These are phyloP conservation scores for Microsporum canis DNA, from an alignment of 2,329 filamentous ascomycete genomes.

Conservation along the genomic window DNA sequence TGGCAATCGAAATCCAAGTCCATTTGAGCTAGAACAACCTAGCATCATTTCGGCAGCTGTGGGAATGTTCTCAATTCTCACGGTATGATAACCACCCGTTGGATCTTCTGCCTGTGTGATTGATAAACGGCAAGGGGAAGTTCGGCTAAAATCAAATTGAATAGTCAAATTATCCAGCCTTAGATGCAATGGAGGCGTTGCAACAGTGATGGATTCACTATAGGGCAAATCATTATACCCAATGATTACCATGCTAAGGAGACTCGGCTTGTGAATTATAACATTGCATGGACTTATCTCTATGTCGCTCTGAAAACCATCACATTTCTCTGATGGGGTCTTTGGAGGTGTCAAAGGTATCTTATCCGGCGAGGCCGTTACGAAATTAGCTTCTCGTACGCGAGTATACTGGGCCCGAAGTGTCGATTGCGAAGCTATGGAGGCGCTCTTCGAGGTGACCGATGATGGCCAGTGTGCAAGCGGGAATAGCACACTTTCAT, in stretches of 20 bases:
- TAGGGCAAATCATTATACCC: background rate
- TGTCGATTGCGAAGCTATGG: background rate
- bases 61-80: background rate
- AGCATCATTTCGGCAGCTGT: background rate
- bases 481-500: background rate
- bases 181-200: background rate
- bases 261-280: background rate
- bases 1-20: background rate
- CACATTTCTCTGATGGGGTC: background rate
- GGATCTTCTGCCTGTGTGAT: background rate
- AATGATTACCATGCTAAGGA: background rate
- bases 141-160: background rate
- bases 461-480: background rate
- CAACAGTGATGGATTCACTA: background rate
- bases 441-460: background rate
- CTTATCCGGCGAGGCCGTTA: background rate
- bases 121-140: background rate
- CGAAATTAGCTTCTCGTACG: background rate
- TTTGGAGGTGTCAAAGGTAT: background rate
- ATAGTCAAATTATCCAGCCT: background rate
- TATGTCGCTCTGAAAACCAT: background rate
- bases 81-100: background rate
- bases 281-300: background rate
- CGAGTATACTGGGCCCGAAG: background rate
- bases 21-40: background rate